These are phyloP conservation scores for Camelina neglecta DNA, from an alignment of 345 rosid species.

Conservation along the genomic window DNA sequence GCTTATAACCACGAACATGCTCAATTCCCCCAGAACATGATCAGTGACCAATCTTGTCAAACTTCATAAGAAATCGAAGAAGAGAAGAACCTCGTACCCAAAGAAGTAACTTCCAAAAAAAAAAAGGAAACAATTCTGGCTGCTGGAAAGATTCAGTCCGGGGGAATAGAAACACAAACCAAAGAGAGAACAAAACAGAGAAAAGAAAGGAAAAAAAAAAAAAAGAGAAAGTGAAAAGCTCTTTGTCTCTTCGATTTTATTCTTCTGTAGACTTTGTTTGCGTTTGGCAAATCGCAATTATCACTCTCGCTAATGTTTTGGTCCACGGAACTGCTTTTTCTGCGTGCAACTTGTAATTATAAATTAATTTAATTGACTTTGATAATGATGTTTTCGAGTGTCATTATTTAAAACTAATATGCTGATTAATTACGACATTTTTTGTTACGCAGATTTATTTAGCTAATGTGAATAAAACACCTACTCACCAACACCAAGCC, in stretches of 20 bases:
- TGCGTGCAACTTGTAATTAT: slow-evolving; percentile 27
- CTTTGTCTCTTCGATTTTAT: slow-evolving; percentile 27
- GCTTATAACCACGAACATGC: not conserved
- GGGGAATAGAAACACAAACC: slow-evolving; percentile 5
- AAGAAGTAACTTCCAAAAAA: slow-evolving; percentile 19
- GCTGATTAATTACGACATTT: not conserved
- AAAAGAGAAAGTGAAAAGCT: slow-evolving; percentile 26
- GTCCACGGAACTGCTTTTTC: slow-evolving; percentile 35
- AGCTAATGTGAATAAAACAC: too few species aligned
- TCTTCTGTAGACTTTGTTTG: slow-evolving; percentile 8
- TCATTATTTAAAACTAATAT: not conserved
- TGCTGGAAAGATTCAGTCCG: slow-evolving; percentile 12
- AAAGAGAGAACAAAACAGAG: slow-evolving; percentile 23
- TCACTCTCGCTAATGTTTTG: slow-evolving; percentile 37
- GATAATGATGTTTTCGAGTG: slow-evolving; percentile 25
- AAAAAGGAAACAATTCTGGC: not conserved
- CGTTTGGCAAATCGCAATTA: slow-evolving; percentile 35
- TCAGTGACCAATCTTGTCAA: slow-evolving; percentile 4
- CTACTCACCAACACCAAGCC: too few species aligned
- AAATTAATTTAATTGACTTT: not conserved
- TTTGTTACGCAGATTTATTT: too few species aligned
- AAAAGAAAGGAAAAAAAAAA: not conserved
- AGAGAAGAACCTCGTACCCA: slow-evolving; percentile 38
- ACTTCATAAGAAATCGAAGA: slow-evolving; percentile 6
- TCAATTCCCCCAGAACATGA: slow-evolving; percentile 15